Evolutionary conservation across 805 yeast genomes (phyloP), one percentile per base, ranked within the genome.

Genomic region (Myxozyma monticola): DNA sequence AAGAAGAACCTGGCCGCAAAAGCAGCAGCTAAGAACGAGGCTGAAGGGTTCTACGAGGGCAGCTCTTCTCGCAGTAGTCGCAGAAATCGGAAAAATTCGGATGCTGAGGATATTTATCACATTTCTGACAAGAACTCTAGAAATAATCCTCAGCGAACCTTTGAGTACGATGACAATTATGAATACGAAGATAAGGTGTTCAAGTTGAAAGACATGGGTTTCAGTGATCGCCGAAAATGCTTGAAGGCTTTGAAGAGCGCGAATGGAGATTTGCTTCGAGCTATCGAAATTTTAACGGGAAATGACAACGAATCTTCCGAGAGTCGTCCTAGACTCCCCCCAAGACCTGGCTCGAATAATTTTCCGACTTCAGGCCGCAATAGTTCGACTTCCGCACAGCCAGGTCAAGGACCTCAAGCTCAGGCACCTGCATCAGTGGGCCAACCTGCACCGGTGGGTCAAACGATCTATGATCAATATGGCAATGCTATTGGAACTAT

Each of bases 201-300:
- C 42, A 68, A 69, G 45, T 66, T 81, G 56, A 75, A 73, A 59
- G 73, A 75, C 18, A 74, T 76, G 67, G 95, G 91, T 0, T 83
- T 70, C 59, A 67, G 65, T 18, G 78, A 83, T 64, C 71, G 73
- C 36, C 85, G 83, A 57, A 69, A 76, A 28, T 76, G 77, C 51
- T 70, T 80, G 45, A 93, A 86, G 61, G 86, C 89, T 24, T 71
- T 86, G 54, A 69, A 72, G 8, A 66, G 78, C 31, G 70, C 84
- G 15, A 70, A 71, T 42, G 95, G 95, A 14, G 78, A 80, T 62
- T 62, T 84, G 9, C 75, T 75, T 34, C 59, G 66, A 17, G 91
- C 95, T 0, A 65, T 80, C 29, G 83, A 78, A 35, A 84, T 43
- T 12, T 24, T 49, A 44, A 55, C 54, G 15, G 41, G 38, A 30